phyloP scores from a whole-genome alignment of 345 rosid species.

The Moricandia moricandioides region DNA sequence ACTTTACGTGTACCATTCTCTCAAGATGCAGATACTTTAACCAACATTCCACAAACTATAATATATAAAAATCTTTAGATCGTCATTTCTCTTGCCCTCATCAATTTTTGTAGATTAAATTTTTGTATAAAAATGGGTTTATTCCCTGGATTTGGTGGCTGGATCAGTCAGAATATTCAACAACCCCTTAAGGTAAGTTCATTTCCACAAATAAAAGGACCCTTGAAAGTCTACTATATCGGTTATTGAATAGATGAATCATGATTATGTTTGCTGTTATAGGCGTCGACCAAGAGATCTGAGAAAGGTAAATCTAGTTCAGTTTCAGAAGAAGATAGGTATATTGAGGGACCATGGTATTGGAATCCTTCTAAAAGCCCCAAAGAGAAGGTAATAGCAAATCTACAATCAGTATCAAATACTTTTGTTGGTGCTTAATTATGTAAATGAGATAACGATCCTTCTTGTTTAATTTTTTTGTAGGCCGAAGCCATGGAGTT shows the following conservation, averaged over 20 bases:
- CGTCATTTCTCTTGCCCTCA: neutral
- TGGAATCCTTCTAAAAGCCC: too few species aligned
- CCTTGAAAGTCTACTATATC: neutral
- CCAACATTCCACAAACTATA: neutral
- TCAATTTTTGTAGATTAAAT: neutral
- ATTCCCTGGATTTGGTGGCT: neutral
- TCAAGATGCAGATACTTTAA: neutral
- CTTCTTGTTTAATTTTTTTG: too few species aligned
- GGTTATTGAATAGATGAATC: neutral
- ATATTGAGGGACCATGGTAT: too few species aligned
- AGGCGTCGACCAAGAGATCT: slow-evolving; percentile 33
- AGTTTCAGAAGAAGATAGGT: too few species aligned
- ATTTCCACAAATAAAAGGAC: neutral
- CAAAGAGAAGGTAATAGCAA: too few species aligned
- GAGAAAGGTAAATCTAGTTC: too few species aligned
- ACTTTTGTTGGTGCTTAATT: too few species aligned
- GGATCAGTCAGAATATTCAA: slow-evolving; percentile 2
- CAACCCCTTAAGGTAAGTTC: neutral
- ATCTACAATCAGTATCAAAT: too few species aligned
- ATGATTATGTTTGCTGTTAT: neutral
- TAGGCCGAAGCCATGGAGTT: too few species aligned
- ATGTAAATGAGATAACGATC: too few species aligned
- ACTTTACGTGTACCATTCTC: neutral
- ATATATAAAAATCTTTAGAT: neutral
- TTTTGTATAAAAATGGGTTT: neutral